phyloP scores from a whole-genome alignment of 257 asterid genomes.

The Solanum tarapatanum region DNA sequence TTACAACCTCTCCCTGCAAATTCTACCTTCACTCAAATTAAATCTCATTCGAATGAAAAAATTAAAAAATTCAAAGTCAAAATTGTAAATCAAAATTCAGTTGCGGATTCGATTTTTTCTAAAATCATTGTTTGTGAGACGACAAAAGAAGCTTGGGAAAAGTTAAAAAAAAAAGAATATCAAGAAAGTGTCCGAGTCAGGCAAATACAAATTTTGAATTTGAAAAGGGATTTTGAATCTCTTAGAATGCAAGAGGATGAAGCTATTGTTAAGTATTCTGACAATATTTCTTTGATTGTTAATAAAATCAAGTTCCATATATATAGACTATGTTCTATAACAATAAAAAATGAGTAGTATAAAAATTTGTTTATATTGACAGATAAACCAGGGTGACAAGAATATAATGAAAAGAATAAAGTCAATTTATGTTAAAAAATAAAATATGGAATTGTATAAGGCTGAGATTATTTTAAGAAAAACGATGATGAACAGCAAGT shows the following conservation, averaged over 20 bases:
- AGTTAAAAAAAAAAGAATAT: too few species aligned
- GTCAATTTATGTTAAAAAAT: background rate
- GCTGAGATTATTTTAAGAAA: background rate
- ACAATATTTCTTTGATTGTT: background rate
- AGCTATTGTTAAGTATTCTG: background rate
- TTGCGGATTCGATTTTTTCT: background rate
- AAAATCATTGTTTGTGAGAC: background rate
- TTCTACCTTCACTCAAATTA: background rate
- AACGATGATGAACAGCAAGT: background rate
- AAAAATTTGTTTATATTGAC: background rate
- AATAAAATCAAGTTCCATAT: background rate
- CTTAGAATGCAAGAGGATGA: background rate
- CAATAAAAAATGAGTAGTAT: background rate
- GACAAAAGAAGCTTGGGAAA: background rate
- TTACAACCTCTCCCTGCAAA: background rate
- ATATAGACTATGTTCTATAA: background rate
- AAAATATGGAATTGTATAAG: background rate
- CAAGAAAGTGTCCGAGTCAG: background rate
- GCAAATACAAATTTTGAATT: too few species aligned
- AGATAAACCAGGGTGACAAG: background rate
- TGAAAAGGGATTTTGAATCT: background rate
- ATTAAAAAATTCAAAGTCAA: too few species aligned
- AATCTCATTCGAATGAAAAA: background rate
- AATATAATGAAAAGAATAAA: too few species aligned
- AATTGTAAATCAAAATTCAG: background rate